phyloP scores from a whole-genome alignment of 1,139 yeast species.

The Starmera stellimalicola region DNA sequence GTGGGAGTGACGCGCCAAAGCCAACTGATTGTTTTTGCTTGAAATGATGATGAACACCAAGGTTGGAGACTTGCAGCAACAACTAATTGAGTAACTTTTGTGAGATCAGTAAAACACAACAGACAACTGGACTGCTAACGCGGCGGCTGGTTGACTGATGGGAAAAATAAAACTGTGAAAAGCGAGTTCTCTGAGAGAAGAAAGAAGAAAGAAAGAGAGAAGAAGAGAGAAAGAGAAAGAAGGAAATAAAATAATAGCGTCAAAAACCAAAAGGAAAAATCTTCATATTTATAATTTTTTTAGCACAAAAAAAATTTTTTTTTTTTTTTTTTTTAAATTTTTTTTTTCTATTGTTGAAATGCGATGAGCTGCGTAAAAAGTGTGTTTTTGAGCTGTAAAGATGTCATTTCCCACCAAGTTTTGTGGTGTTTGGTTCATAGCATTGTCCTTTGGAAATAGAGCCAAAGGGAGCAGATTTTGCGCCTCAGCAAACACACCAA shows the following conservation, averaged over 20 bases:
- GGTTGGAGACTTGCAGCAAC: too few relatives aligned
- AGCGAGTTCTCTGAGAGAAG: conserved; percentile 5
- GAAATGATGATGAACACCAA: too few relatives aligned
- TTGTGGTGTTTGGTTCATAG: too few relatives aligned
- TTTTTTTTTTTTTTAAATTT: neutral
- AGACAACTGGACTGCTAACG: neutral
- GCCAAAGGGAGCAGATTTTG: too few relatives aligned
- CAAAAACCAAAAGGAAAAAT: neutral
- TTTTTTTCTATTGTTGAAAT: too few relatives aligned
- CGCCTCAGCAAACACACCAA: too few relatives aligned
- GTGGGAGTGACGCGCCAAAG: too few relatives aligned
- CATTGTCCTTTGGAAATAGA: too few relatives aligned
- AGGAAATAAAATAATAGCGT: conserved; percentile 4
- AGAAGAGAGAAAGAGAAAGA: conserved; percentile 12
- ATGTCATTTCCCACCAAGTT: too few relatives aligned
- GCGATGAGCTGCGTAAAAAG: too few relatives aligned
- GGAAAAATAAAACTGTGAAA: neutral
- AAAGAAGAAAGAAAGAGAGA: conserved; percentile 15
- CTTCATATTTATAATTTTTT: neutral
- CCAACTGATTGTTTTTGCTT: too few relatives aligned
- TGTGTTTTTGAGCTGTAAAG: too few relatives aligned
- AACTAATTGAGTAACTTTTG: neutral
- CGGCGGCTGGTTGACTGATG: neutral
- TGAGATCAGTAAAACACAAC: neutral
- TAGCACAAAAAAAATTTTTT: conserved; percentile 4